Evolutionary conservation across 495 filamentous ascomycete species (phyloP).

Genomic region (Penicillium cataractarum): DNA sequence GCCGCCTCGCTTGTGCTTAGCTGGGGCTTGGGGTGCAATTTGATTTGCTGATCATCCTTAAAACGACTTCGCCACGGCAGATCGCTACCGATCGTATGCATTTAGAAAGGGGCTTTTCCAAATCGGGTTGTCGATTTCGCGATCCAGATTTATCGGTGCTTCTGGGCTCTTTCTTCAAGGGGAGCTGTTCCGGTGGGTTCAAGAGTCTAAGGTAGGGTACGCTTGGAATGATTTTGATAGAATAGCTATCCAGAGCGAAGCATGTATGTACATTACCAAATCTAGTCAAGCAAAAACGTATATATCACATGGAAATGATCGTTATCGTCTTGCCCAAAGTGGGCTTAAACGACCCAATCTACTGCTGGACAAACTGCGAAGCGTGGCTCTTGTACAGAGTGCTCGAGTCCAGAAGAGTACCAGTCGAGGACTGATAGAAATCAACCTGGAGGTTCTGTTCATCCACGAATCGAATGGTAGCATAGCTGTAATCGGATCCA

Average conservation of each 20-base stretch:
- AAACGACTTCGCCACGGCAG: background rate
- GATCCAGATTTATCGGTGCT: background rate
- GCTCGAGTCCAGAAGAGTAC: constrained; percentile 54
- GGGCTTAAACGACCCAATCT: background rate
- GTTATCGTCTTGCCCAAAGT: background rate
- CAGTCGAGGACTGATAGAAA: constrained; percentile 52
- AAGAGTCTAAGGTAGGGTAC: no score
- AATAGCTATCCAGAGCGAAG: no score
- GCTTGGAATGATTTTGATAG: no score
- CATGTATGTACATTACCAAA: background rate
- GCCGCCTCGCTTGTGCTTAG: background rate
- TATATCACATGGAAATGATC: background rate
- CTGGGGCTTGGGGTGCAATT: no score
- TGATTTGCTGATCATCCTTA: background rate
- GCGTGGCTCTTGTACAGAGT: constrained; percentile 56
- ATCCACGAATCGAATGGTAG: constrained; percentile 38
- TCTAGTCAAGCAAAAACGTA: background rate
- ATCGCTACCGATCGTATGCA: background rate
- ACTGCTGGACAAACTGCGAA: constrained; percentile 54
- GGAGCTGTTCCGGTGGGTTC: no score
- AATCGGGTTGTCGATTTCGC: background rate
- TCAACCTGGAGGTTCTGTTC: constrained; percentile 40
- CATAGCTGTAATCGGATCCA: constrained; percentile 59
- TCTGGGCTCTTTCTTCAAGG: background rate
- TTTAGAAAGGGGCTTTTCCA: background rate